phyloP scores from a whole-genome alignment of 169 alveolate species.

The Plasmodium knowlesi region DNA sequence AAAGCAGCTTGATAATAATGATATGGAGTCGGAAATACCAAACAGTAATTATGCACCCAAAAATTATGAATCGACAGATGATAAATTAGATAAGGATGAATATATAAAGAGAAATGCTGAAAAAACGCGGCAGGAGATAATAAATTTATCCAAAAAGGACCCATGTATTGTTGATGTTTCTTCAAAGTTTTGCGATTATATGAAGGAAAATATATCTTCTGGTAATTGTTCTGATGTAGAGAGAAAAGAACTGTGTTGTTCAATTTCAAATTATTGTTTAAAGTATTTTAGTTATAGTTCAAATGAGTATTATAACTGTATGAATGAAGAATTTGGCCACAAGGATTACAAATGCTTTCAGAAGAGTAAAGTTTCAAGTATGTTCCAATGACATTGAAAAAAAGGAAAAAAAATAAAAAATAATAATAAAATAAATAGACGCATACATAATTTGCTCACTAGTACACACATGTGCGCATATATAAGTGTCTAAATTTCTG shows the following conservation, averaged over 20 bases:
- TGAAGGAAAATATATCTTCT: slow-evolving; percentile 38
- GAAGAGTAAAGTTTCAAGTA: slow-evolving; percentile 37
- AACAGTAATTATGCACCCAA: neutral
- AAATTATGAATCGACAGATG: slow-evolving; percentile 4
- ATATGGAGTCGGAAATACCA: neutral
- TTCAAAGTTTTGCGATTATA: slow-evolving; percentile 54
- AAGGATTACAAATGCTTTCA: slow-evolving; percentile 44
- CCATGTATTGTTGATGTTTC: slow-evolving; percentile 37
- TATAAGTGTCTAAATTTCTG: neutral
- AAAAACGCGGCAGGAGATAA: slow-evolving; percentile 47
- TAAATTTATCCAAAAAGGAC: slow-evolving; percentile 19
- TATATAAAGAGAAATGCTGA: slow-evolving; percentile 32
- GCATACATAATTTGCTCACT: neutral
- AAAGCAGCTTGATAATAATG: neutral
- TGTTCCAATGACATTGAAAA: slow-evolving; percentile 14
- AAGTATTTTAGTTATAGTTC: slow-evolving; percentile 53
- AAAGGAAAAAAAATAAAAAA: neutral
- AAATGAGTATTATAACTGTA: slow-evolving; percentile 49
- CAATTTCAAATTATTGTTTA: slow-evolving; percentile 66
- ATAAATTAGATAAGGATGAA: slow-evolving; percentile 6
- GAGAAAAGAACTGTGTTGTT: slow-evolving; percentile 37
- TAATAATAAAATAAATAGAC: neutral
- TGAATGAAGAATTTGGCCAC: slow-evolving; percentile 45
- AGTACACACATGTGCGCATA: neutral
- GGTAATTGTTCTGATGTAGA: slow-evolving; percentile 40